Percentiles rank a stretch among this genome's conserved stretches.
phyloP scores from a whole-genome alignment of 306 rosid species.

The Medicago lupulina region DNA sequence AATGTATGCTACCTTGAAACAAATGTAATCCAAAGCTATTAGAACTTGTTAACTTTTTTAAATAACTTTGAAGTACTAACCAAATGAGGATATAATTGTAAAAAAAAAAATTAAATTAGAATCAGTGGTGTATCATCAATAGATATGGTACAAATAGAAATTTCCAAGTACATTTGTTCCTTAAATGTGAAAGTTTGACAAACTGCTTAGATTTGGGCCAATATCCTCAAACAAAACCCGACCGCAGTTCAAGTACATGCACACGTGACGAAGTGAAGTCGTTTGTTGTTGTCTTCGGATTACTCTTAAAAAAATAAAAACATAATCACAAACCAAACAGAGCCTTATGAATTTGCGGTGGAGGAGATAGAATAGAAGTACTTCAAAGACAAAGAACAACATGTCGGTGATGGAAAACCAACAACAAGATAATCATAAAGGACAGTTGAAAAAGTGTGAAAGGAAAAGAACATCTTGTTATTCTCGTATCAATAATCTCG shows the following conservation, averaged over 20 bases:
- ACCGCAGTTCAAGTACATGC: background rate
- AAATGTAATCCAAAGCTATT: too few species aligned
- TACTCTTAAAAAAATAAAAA: background rate
- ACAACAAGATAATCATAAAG: background rate
- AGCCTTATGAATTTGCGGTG: conserved; percentile 8
- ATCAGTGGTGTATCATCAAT: too few species aligned
- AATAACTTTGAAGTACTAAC: too few species aligned
- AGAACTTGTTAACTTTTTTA: too few species aligned
- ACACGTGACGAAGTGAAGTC: background rate
- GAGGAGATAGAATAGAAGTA: background rate
- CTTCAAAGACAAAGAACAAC: conserved; percentile 23
- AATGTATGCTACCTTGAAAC: too few species aligned
- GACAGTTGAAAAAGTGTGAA: conserved; percentile 43
- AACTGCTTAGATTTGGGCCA: too few species aligned
- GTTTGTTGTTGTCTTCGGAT: background rate
- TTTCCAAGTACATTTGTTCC: too few species aligned
- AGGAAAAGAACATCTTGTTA: conserved; percentile 37
- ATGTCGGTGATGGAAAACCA: conserved; percentile 31
- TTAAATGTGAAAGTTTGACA: too few species aligned
- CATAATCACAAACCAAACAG: conserved; percentile 32
- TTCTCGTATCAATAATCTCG: conserved; percentile 66
- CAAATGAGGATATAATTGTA: too few species aligned
- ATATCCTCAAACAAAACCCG: too few species aligned
- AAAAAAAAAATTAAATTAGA: too few species aligned
- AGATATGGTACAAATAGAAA: too few species aligned